A percentile compares a stretch with the other conserved stretches of the same genome.
phyloP scores from a whole-genome alignment of 495 filamentous ascomycete genomes.

The Lasiosphaeriaceae sp. region DNA sequence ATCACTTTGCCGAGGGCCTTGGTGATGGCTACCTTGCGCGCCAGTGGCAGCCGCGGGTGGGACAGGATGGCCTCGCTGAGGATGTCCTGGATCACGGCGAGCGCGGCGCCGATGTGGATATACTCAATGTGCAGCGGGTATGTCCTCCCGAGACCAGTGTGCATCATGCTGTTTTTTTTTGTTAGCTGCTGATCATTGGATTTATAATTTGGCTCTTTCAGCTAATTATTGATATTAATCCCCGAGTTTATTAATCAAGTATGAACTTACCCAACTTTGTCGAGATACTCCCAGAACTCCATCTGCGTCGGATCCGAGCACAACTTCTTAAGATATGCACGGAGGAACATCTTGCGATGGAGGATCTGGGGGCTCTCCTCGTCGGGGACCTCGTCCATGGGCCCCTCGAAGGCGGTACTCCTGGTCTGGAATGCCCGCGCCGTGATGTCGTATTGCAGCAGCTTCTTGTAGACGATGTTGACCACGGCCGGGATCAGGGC shows the following conservation, averaged over 20 bases:
- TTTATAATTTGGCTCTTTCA: too few species aligned
- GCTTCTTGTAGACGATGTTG: constrained; percentile 76
- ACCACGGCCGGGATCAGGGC: constrained; percentile 66
- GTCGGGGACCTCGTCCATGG: constrained; percentile 55
- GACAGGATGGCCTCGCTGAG: constrained; percentile 69
- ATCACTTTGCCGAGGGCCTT: constrained; percentile 58
- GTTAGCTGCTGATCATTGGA: too few species aligned
- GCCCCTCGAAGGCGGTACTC: constrained; percentile 58
- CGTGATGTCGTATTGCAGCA: constrained; percentile 72
- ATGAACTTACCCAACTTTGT: constrained; percentile 61
- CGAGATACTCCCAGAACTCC: constrained; percentile 75
- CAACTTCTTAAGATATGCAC: constrained; percentile 64
- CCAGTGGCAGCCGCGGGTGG: constrained; percentile 58
- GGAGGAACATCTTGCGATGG: constrained; percentile 72
- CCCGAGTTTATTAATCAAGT: neutral
- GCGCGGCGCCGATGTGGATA: constrained; percentile 64
- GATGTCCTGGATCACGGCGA: constrained; percentile 71
- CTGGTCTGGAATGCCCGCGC: constrained; percentile 65
- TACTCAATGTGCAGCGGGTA: constrained; percentile 71
- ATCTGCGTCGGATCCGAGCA: constrained; percentile 67
- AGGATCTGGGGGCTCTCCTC: constrained; percentile 67
- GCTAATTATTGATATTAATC: too few species aligned
- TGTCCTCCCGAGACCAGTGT: constrained; percentile 59
- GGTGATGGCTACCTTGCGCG: constrained; percentile 62
- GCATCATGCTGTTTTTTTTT: constrained; percentile 62